Conservation (phyloP, 129 eudicot species). For the Glebionis coronaria region DNA sequence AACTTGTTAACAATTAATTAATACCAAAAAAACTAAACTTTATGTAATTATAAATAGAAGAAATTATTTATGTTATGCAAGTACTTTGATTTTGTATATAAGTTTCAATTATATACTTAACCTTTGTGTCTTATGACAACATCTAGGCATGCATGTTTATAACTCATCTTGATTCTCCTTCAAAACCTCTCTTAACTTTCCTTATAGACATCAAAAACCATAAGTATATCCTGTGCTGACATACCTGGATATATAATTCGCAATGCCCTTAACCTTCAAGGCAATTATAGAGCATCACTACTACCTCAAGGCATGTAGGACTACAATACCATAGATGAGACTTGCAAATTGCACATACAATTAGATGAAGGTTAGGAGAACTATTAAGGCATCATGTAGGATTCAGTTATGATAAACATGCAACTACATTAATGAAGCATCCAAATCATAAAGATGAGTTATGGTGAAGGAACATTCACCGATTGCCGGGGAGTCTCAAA, state of each 20-base stretch:
- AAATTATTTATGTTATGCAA: background rate
- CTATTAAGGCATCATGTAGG: conserved; percentile 14
- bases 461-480: conserved; percentile 45
- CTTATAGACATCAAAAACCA: conserved; percentile 5
- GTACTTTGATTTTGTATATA: background rate
- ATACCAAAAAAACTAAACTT: background rate
- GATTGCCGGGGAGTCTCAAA: conserved; percentile 48
- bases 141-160: conserved; percentile 14
- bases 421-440: conserved; percentile 26
- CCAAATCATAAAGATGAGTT: conserved; percentile 5
- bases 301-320: conserved; percentile 19
- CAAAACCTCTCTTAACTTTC: conserved; percentile 12
- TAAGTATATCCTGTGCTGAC: conserved; percentile 1
- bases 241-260: conserved; percentile 18
- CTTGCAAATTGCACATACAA: conserved; percentile 1
- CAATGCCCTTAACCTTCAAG: conserved; percentile 14
- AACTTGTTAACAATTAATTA: conserved; percentile 11
- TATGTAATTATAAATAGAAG: too few relatives aligned
- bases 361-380: conserved; percentile 13
- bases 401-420: conserved; percentile 23
- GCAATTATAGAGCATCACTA: conserved; percentile 21
- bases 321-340: conserved; percentile 15
- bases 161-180: conserved; percentile 16
- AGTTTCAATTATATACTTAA: conserved; percentile 1
- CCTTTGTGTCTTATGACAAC: conserved; percentile 16